These are phyloP conservation scores for Lathyrus sativus DNA, from an alignment of 306 rosid genomes.

Conservation along the genomic window DNA sequence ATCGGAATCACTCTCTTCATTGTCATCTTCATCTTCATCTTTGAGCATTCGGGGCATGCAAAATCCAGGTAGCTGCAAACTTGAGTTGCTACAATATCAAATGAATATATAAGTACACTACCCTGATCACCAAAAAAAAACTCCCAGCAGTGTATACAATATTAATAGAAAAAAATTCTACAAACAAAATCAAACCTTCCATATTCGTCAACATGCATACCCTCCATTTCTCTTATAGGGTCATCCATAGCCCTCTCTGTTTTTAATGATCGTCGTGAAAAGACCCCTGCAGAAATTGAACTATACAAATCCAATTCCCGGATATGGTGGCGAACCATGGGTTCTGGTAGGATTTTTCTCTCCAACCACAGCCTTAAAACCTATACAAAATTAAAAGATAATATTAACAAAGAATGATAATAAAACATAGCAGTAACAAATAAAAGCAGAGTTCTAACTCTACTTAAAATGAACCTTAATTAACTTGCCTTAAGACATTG, in stretches of 20 bases:
- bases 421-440: slow-evolving; percentile 10
- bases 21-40: slow-evolving; percentile 86
- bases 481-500: slow-evolving; percentile 92
- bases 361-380: slow-evolving; percentile 90
- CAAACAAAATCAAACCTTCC: slow-evolving; percentile 78
- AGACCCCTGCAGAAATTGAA: slow-evolving; percentile 62
- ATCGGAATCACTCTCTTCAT: slow-evolving; percentile 93
- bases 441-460: slow-evolving; percentile 8
- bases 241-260: slow-evolving; percentile 91
- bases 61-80: slow-evolving; percentile 92
- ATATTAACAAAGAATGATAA: slow-evolving; percentile 26
- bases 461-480: neutral
- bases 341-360: slow-evolving; percentile 74
- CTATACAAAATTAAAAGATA: slow-evolving; percentile 47
- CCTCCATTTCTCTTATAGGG: slow-evolving; percentile 98
- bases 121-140: neutral
- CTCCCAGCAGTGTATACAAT: slow-evolving; percentile 1
- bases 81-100: slow-evolving; percentile 74
- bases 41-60: slow-evolving; percentile 86
- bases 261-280: slow-evolving; percentile 71
- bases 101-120: slow-evolving; percentile 29
- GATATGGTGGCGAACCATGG: slow-evolving; percentile 77
- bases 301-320: slow-evolving; percentile 68
- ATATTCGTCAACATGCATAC: slow-evolving; percentile 97
- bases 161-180: slow-evolving; percentile 14